Conservation (phyloP, 208 protist species). For the Angomonas ambiguus region DNA sequence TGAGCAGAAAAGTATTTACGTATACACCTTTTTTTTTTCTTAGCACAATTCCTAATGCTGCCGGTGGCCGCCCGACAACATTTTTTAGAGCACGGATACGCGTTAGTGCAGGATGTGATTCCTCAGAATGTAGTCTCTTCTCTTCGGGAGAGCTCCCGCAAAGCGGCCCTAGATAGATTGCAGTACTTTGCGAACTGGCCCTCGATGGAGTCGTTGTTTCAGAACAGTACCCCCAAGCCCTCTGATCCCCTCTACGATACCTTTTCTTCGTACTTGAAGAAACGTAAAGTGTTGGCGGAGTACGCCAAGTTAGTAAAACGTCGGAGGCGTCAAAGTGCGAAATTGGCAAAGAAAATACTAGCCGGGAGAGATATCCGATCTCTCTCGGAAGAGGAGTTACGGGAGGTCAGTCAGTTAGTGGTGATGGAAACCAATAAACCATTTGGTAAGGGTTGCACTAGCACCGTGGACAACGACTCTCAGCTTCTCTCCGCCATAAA, state of each 20-base stretch:
- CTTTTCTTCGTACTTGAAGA: conserved; percentile 46
- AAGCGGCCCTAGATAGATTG: conserved; percentile 40
- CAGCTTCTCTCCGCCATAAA: conserved; percentile 83
- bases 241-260: conserved; percentile 50
- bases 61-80: conserved; percentile 24
- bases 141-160: conserved; percentile 36
- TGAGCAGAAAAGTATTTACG: no score
- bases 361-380: conserved; percentile 46
- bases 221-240: conserved; percentile 20
- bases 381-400: conserved; percentile 65
- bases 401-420: conserved; percentile 59
- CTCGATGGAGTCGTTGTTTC: conserved; percentile 56
- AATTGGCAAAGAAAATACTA: conserved; percentile 24
- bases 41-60: conserved; percentile 40
- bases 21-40: conserved; percentile 14
- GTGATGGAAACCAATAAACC: conserved; percentile 32
- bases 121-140: conserved; percentile 19
- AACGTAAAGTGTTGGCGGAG: conserved; percentile 51
- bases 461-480: conserved; percentile 64
- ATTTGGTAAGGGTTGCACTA: conserved; percentile 44
- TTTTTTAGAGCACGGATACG: conserved; percentile 68
- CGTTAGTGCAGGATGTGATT: conserved; percentile 56
- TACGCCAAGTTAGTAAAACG: conserved; percentile 36
- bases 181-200: conserved; percentile 63
- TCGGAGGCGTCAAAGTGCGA: conserved; percentile 23